Base-by-base conservation (phyloP, 2,329 filamentous ascomycete species). In the Botrytis porri region DNA sequence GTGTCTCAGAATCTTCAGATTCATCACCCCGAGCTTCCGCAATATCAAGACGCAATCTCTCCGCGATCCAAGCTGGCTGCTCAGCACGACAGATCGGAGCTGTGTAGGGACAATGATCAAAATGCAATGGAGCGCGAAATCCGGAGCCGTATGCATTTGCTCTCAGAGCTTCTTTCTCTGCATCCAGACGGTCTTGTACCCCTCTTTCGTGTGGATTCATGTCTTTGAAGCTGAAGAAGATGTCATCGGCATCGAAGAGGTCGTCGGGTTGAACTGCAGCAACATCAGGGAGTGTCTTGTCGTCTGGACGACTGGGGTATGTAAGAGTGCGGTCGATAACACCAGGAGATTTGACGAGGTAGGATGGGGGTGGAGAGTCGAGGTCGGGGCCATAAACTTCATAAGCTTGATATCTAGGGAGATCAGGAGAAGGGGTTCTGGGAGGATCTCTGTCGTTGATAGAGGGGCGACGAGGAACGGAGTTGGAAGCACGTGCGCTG, bases 181-280 rank as follows among this genome's bases (percentile, higher is more conserved):
- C 35, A 32, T 69, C 65, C 1, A 69, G n/a, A 5, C 51, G 65
- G 14, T 22, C 9, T 10, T 69, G 65, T 8, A 69, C 10, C 10
- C 32, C 37, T 14, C 4, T 57, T 16, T 69, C 65, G 6, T 29
- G 65, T 9, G 35, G 25, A 8, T 35, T 69, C 20, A 29, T 51
- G 1, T 16, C 65, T 22, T 9, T 5, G 20, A 69, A 69, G 25
- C 9, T 9, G 3, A 57, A 69, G 3, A 32, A 41, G n/a, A 69
- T n/a, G 10, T 69, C 65, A 8, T 69, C 65, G 7, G 65, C 65
- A 25, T 69, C 51, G 10, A 69, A 69, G n/a, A 69, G 65, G 22
- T 69, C 65, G 3, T 32, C 35, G 6, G 65, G 48, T 32, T 57
- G 48, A 9, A 59, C 51, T 39, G 18, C 35, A n/a, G 48, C 65